Percentiles rank a stretch among this genome's conserved stretches.
These are phyloP conservation scores for Russula earlei DNA, from an alignment of 768 basidiomycete genomes.

Conservation along the genomic window DNA sequence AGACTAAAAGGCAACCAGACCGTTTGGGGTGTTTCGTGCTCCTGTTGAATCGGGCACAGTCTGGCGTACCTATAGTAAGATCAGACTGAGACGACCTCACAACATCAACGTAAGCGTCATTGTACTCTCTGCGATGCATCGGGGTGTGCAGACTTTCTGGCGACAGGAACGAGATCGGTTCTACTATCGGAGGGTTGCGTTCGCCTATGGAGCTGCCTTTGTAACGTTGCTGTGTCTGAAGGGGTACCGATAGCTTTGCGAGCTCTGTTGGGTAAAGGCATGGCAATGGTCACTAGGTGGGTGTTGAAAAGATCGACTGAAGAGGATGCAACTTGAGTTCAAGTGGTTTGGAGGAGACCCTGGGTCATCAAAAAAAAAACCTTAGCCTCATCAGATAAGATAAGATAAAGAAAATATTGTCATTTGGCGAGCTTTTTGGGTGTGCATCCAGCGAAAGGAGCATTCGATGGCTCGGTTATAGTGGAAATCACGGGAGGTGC, in stretches of 20 bases:
- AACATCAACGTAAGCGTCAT: not conserved
- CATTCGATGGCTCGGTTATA: not conserved
- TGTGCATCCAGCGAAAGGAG: too few relatives aligned
- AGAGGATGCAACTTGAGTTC: too few relatives aligned
- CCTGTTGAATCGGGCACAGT: not conserved
- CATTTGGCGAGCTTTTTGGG: not conserved
- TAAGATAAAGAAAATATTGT: not conserved
- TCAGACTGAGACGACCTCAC: not conserved
- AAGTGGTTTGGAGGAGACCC: too few relatives aligned
- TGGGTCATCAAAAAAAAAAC: too few relatives aligned
- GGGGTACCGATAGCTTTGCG: conserved; percentile 1
- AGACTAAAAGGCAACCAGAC: not conserved
- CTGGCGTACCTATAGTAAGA: not conserved
- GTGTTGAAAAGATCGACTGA: not conserved
- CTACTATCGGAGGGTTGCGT: not conserved
- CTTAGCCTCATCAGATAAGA: too few relatives aligned
- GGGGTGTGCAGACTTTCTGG: not conserved
- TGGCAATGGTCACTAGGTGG: not conserved
- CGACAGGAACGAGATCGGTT: not conserved
- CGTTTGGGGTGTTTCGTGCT: not conserved
- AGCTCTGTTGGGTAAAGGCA: not conserved
- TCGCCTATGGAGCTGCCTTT: not conserved
- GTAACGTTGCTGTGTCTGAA: not conserved
- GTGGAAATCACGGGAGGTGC: not conserved
- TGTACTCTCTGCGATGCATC: not conserved